A percentile compares a stretch with the other conserved stretches of the same genome.
phyloP scores from a whole-genome alignment of 495 filamentous ascomycete species.

The Neurospora sp. region DNA sequence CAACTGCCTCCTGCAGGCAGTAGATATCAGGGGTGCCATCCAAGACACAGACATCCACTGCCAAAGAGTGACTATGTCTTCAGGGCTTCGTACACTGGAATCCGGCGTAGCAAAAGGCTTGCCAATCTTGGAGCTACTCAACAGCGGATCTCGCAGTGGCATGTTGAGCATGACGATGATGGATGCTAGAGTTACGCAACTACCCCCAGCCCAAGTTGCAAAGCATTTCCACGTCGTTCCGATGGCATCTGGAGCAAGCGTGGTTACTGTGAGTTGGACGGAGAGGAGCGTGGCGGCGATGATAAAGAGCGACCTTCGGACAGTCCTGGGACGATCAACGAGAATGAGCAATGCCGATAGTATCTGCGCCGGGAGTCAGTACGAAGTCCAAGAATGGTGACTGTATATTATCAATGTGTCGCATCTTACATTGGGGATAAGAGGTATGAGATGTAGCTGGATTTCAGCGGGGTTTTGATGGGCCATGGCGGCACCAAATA shows the following conservation, averaged over 20 bases:
- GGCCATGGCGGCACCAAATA: slow-evolving; percentile 1
- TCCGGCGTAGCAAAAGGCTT: slow-evolving; percentile 46
- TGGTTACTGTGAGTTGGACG: slow-evolving; percentile 8
- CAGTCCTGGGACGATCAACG: slow-evolving; percentile 16
- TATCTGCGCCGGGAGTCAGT: slow-evolving; percentile 2
- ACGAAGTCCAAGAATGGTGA: background rate
- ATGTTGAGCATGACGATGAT: slow-evolving; percentile 52
- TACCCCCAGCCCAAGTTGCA: slow-evolving; percentile 5
- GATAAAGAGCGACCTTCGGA: slow-evolving; percentile 16
- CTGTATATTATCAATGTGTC: background rate
- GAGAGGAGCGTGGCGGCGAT: slow-evolving; percentile 12
- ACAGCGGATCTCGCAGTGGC: slow-evolving; percentile 55
- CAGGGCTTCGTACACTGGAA: slow-evolving; percentile 58
- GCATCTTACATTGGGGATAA: slow-evolving; percentile 17
- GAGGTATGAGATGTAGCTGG: slow-evolving; percentile 9
- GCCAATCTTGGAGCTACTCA: slow-evolving; percentile 54
- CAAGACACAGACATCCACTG: slow-evolving; percentile 77
- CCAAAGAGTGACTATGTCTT: slow-evolving; percentile 69
- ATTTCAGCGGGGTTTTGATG: slow-evolving; percentile 3
- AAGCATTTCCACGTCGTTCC: background rate
- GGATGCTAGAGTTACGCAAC: slow-evolving; percentile 13
- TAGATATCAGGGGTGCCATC: slow-evolving; percentile 62
- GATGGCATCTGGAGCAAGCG: slow-evolving; percentile 3
- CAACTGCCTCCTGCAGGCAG: slow-evolving; percentile 51
- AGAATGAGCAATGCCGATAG: slow-evolving; percentile 13